Conservation (phyloP, 2,329 filamentous ascomycete genomes). For the Cladosporium sp. region DNA sequence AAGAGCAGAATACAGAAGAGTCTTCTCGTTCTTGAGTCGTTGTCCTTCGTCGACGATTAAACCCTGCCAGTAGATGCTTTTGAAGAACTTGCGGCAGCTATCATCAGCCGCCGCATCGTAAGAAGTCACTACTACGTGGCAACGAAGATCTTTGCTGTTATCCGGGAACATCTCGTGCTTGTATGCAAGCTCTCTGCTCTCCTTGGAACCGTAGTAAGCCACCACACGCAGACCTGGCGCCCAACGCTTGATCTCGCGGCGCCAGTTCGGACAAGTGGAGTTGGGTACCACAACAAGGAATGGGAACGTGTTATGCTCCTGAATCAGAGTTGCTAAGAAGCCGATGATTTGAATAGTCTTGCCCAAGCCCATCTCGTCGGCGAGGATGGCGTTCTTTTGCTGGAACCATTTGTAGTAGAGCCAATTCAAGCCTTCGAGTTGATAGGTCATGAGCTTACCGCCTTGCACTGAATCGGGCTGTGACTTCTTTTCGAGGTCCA, state of each 20-base stretch:
- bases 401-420: constrained; percentile 85
- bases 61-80: constrained; percentile 75
- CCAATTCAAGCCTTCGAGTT: constrained; percentile 93
- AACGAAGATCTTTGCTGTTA: constrained; percentile 67
- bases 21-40: constrained; percentile 89
- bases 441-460: constrained; percentile 88
- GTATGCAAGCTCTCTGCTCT: constrained; percentile 73
- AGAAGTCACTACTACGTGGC: constrained; percentile 91
- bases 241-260: constrained; percentile 93
- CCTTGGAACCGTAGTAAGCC: constrained; percentile 81
- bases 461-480: constrained; percentile 75
- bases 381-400: constrained; percentile 82
- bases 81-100: constrained; percentile 65
- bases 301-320: constrained; percentile 72
- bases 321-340: constrained; percentile 69
- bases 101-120: constrained; percentile 85
- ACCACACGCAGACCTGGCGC: constrained; percentile 81
- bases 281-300: constrained; percentile 94
- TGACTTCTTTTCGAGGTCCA: constrained; percentile 63
- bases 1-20: constrained; percentile 74
- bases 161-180: constrained; percentile 81
- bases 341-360: constrained; percentile 94
- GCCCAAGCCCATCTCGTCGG: constrained; percentile 96
- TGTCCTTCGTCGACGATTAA: constrained; percentile 95
- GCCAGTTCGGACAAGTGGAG: constrained; percentile 96